Evolutionary conservation across 2,329 filamentous ascomycete genomes (phyloP), one percentile per base, ranked within the genome.

Genomic region (Nigrospora oryzae): DNA sequence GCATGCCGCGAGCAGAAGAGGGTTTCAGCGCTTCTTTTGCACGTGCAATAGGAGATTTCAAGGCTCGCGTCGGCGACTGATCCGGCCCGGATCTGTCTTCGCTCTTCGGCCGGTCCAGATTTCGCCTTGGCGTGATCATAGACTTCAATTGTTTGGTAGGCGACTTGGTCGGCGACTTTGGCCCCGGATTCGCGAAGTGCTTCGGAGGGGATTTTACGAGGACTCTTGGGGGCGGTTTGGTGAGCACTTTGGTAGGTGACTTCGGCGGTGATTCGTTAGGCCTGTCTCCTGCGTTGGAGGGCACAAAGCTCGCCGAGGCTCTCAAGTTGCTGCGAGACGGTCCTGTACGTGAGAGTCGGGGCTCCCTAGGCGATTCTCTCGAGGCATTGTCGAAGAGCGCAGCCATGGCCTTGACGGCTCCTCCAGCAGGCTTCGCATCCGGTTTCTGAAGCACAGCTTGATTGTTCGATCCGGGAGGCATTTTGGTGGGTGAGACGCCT

Each of bases 371-470:
- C 1, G 58, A 55, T 28, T 56, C 49, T 40, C 52, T 59, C 12
- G 52, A 53, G 6, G 57, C 60, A 36, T 53, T 65, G 49, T 79
- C 71, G 54, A 77, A 77, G 54, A 69, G 65, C 33, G 74, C 74
- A 4, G 74, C 68, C 63, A 79, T 75, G 2, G 70, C 71, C 51
- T 61, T 72, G 12, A 76, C 73, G 4, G 56, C 56, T 17, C 57
- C 68, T 17, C 51, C 54, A 4, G 50, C 44, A 0, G 59, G 57
- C 43, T 49, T 58, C 5, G 53, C 59, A 17, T 46, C 43, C 8
- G 58, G 56, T 37, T 55, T 53, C 28, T 48, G 52, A 11, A 51
- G 48, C 15, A 36, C 11, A 11, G 48, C 36, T n/a, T 39, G 42
- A 5, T 36, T 51, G 34, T 11, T 13, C 31, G 40, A 38, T n/a